Base-by-base conservation (phyloP, 2,329 filamentous ascomycete genomes). In the Pestalotiopsis sp. region DNA sequence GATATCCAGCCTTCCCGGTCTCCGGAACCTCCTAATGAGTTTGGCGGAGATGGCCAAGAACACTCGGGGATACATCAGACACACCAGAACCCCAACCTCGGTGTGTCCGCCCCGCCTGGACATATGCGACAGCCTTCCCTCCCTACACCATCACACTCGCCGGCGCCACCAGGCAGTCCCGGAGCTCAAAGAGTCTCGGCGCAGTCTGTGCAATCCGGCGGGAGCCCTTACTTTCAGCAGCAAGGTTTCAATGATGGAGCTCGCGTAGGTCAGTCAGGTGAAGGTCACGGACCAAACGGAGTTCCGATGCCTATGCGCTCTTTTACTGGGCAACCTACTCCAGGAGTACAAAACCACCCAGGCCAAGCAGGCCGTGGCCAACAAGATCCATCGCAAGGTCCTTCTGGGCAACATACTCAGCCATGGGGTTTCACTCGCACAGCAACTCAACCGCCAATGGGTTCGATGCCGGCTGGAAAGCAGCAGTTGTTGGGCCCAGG, bases 121-220 rank as follows among this genome's bases (percentile, higher is more conserved):
- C 70, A 76, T 25, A 70, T 72, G 58, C 73, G 72, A 27, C 76
- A 75, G 64, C 72, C 74, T 11, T 77, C 77, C 14, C 65, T 75
- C 14, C 73, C 76, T 7, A 75, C 75, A 9, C 75, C 74, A 13
- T 70, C 72, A 49, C 74, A 70, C 7, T 73, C 76, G 25, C 74
- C 74, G 6, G 52, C 52, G 36, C 27, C 23, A 31, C 36, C 56
- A 25, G 38, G 56, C 12, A 45, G 52, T 31, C 65, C 52, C 14
- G 52, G 40, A 27, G 14, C 38, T 13, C 36, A 36, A 23, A 23
- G 63, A n/a, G 27, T 36, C 23, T 66, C 63, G 4, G 23, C 63
- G 5, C 41, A 56, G 14, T 57, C 45, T 36, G 31, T 13, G 36
- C 63, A 66, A 40, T 14, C 63, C 11, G 13, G 25, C 27, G 20